Evolutionary conservation across 805 yeast species (phyloP), one percentile per base, ranked within the genome.

Genomic region (Zygoascus biomembranicola): DNA sequence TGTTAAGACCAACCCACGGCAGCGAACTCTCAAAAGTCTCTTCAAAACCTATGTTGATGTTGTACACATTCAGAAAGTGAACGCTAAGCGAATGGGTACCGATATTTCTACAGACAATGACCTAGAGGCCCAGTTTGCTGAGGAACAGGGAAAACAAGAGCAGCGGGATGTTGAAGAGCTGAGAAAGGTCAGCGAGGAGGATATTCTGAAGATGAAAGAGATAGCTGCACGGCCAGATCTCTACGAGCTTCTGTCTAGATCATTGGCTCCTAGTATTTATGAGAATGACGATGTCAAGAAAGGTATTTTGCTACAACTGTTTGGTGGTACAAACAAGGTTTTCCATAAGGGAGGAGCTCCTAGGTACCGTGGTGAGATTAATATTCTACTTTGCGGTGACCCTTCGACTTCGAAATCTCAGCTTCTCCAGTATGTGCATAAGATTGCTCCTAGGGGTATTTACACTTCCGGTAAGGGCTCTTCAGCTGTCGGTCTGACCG

Each of bases 381-480:
- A 94, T 65, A 77, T 94, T 49, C 72, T 94, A 53, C 74, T 94
- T 44, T 92, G 98, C 73, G 99, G 99, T 61, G 99, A 94, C 67
- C 99, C 99, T 1, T 92, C 98, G 9, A 94, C 99, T 1, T 84
- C 97, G 11, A 94, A 94, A 67, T 94, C 99, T 2, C 99, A 94
- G 69, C 71, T 94, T 47, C 75, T 94, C 59, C 95, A 90, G 65
- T 94, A 94, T 61, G 97, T 94, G 44, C 99, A 94, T 72, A 88
- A 90, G 64, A 94, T 94, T 61, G 95, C 99, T 0, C 99, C 99
- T 46, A 78, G 99, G 66, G 99, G 99, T 61, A 88, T 94, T 42
- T 94, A 90, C 70, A 94, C 99, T 3, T 90, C 97, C 0, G 99
- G 99, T 69, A 94, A 94, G 65, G 99, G 99, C 50, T 90, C 97